These are phyloP conservation scores for Candida dubliniensis DNA, from an alignment of 1,139 yeast genomes.

Conservation along the genomic window DNA sequence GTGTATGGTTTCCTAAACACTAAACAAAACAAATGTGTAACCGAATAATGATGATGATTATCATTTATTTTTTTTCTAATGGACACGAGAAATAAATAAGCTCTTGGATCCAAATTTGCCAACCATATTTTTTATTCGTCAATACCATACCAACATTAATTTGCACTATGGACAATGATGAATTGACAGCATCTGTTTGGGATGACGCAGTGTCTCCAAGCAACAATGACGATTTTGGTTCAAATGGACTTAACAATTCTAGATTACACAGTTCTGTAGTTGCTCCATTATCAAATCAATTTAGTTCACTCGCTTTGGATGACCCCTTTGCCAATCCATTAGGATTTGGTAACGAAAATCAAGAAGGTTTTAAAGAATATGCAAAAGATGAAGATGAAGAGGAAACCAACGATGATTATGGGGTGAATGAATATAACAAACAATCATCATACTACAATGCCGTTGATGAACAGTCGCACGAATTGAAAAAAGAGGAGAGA, in stretches of 20 bases:
- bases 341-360: constrained; percentile 12
- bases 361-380: constrained; percentile 22
- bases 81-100: neutral
- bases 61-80: neutral
- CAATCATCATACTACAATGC: constrained; percentile 14
- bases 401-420: constrained; percentile 16
- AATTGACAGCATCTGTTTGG: constrained; percentile 40
- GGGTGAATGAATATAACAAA: neutral
- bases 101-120: neutral
- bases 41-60: neutral
- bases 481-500: constrained; percentile 35
- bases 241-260: constrained; percentile 11
- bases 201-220: constrained; percentile 33
- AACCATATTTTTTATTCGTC: neutral
- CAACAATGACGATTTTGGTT: constrained; percentile 5
- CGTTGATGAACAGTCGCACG: constrained; percentile 34
- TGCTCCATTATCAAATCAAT: constrained; percentile 26
- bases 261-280: constrained; percentile 17
- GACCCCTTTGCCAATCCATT: constrained; percentile 19
- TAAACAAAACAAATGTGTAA: no score
- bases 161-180: constrained; percentile 31
- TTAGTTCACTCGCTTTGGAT: constrained; percentile 24
- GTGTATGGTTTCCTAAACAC: no score
- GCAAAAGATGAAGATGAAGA: constrained; percentile 21
- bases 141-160: neutral